Evolutionary conservation across 305 asterid genomes (phyloP).

Genomic region (Fraxinus baroniana): DNA sequence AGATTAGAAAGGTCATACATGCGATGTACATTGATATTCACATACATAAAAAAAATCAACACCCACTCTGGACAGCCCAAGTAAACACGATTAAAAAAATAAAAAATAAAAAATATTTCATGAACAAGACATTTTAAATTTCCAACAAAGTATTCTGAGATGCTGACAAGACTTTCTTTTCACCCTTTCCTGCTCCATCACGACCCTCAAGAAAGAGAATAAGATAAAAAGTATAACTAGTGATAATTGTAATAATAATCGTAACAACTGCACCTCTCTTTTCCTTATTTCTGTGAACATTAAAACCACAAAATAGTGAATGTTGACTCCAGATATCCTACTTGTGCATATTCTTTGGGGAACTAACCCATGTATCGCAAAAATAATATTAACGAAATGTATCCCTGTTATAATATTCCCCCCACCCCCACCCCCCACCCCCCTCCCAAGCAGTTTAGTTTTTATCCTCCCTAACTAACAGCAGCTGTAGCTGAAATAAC

Average conservation of each 20-base stretch:
- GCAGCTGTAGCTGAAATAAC: neutral
- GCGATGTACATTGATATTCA: neutral
- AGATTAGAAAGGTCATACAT: conserved; percentile 25
- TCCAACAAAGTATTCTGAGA: neutral
- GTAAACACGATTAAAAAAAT: conserved; percentile 1
- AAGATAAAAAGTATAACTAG: neutral
- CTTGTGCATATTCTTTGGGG: neutral
- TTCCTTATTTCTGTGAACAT: neutral
- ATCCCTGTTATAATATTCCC: neutral
- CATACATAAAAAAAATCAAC: neutral
- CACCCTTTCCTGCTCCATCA: neutral
- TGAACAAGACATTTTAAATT: neutral
- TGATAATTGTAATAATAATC: neutral
- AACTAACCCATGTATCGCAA: neutral
- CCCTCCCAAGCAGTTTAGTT: neutral
- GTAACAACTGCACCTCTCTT: neutral
- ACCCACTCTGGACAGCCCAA: neutral
- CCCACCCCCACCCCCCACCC: no score
- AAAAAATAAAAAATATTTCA: neutral
- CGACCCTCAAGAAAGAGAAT: neutral
- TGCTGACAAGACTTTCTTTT: neutral
- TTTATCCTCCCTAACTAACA: neutral
- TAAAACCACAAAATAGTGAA: neutral
- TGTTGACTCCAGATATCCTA: neutral
- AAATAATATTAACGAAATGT: neutral